Percentiles rank a stretch among this genome's conserved stretches.
Evolutionary conservation across 164 flowering plant genomes (phyloP).

Genomic region (Hamamelis virginiana): DNA sequence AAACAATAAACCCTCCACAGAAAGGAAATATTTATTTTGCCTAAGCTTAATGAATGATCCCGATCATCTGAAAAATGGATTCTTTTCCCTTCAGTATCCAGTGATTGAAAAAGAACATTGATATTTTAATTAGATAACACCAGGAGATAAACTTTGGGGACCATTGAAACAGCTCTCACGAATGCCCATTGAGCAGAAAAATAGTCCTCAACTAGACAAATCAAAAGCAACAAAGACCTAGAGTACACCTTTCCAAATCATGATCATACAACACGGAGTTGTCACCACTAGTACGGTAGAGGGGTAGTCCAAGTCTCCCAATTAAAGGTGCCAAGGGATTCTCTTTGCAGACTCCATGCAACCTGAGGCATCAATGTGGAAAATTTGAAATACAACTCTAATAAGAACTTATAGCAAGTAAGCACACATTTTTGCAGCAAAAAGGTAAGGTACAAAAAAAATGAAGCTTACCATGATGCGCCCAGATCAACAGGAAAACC

Average conservation of each 20-base stretch:
- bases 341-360: conserved; percentile 94
- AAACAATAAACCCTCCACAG: no score
- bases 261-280: conserved; percentile 97
- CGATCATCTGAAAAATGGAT: no score
- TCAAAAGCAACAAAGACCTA: neutral
- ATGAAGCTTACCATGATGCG: conserved; percentile 71
- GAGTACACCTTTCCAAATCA: conserved; percentile 75
- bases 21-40: no score
- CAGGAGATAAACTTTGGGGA: no score
- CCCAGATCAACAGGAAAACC: conserved; percentile 95
- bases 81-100: no score
- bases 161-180: no score
- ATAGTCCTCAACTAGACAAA: neutral
- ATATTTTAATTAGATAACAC: no score
- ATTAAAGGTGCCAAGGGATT: conserved; percentile 94
- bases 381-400: neutral
- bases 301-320: conserved; percentile 77
- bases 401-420: neutral
- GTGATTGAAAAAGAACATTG: no score
- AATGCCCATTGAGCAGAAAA: no score
- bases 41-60: no score
- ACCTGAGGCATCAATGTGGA: conserved; percentile 50
- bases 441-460: neutral
- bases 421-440: neutral
- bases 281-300: conserved; percentile 96